Base-by-base conservation (phyloP, 306 rosid genomes). In the Pterocarpus santalinus region DNA sequence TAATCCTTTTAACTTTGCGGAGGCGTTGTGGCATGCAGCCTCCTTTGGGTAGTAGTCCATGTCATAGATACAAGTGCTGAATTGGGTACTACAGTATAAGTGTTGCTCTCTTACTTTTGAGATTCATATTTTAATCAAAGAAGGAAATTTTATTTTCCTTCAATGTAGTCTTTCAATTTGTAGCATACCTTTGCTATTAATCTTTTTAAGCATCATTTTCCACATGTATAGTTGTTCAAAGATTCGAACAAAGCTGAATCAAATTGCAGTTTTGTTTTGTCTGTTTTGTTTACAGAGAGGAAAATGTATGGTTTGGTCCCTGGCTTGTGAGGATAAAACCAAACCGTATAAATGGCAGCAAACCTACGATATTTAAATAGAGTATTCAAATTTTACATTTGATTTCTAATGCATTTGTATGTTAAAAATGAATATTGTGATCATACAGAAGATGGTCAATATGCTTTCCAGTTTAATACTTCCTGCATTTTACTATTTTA, bases 401-500 rank as follows among this genome's bases (percentile, higher is more conserved):
- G 36, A 16, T 47, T 33, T 79, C 49, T 72, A 28, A 44, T 58
- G 28, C 52, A 49, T 12, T 38, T 60, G 15, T 35, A 15, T 83
- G 66, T 49, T 76, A 61, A 67, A 65, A 74, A 41, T 58, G 7
- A 79, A 8, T n/a, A 7, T 9, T 8, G 2, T 43, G 38, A 34
- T 72, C 13, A 39, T 66, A 72, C 62, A 34, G 41, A 57, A n/a
- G 41, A 55, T 7, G 1, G 36, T 32, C 7, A 5, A 72, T 64
- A 43, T 47, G 73, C 51, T 80, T 56, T 57, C 12, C 46, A 34
- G 38, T 70, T 61, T 33, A 69, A 17, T 41, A 4, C 55, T 39
- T 46, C n/a, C 13, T n/a, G 30, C 43, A 7, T 65, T 43, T 62
- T 75, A 53, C 47, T 76, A 56, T 58, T 36, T 76, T 69, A 47